Conservation (phyloP, 495 filamentous ascomycete genomes). For the Aspergillus carlsbadensis region DNA sequence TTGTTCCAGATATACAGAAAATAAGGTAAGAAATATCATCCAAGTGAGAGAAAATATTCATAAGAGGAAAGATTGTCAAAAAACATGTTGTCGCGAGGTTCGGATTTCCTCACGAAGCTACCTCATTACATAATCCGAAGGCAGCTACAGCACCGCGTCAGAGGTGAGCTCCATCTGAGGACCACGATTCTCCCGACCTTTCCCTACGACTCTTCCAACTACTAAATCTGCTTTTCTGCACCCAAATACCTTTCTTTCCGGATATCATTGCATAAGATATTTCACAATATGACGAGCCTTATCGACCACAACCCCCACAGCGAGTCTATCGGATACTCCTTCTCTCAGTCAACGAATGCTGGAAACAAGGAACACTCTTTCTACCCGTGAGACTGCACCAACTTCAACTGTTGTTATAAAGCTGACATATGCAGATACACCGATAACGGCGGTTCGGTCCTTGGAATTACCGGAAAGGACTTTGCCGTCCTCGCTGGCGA, state of each 20-base stretch:
- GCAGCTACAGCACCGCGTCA: conserved; percentile 46
- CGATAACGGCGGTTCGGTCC: conserved; percentile 94
- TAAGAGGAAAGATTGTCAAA: not conserved
- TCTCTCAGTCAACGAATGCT: conserved; percentile 50
- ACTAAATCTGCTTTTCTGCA: not conserved
- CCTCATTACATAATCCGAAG: conserved; percentile 40
- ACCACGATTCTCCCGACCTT: conserved; percentile 11
- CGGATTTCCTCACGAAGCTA: conserved; percentile 10
- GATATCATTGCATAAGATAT: not conserved
- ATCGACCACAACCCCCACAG: conserved; percentile 40
- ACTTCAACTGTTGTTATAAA: conserved; percentile 6
- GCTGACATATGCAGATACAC: conserved; percentile 66
- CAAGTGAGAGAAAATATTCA: not conserved
- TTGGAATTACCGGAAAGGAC: conserved; percentile 90
- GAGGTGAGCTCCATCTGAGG: conserved; percentile 21
- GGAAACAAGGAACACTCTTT: conserved; percentile 74
- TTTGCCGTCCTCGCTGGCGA: conserved; percentile 96
- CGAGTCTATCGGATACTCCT: conserved; percentile 58
- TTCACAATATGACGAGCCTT: conserved; percentile 49
- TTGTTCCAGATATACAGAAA: too few species aligned
- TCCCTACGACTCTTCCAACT: not conserved
- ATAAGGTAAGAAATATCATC: not conserved
- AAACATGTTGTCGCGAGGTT: not conserved
- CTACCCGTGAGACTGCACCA: conserved; percentile 68
- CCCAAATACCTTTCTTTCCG: not conserved